These are phyloP conservation scores for Juglanconis oblonga DNA, from an alignment of 2,329 filamentous ascomycete genomes.

Conservation along the genomic window DNA sequence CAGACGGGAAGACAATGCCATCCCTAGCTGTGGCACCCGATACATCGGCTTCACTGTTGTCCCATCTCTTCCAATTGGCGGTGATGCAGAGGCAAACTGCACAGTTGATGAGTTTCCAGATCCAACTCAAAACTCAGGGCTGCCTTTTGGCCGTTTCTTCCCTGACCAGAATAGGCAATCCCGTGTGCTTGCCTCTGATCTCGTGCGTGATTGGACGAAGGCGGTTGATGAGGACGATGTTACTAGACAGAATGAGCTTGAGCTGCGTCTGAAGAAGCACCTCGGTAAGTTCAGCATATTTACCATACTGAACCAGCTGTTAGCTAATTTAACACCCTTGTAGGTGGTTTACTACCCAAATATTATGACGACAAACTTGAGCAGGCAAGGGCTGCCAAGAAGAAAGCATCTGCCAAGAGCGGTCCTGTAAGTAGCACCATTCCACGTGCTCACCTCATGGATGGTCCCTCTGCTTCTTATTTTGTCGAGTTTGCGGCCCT, in stretches of 20 bases:
- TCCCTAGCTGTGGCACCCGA: slow-evolving; percentile 3
- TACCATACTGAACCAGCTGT: not conserved
- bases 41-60: slow-evolving; percentile 4
- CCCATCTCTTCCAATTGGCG: not conserved
- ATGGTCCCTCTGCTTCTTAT: too few relatives aligned
- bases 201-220: slow-evolving; percentile 14
- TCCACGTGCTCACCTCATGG: too few relatives aligned
- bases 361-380: slow-evolving; percentile 8
- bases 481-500: too few relatives aligned
- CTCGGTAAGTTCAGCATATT: slow-evolving; percentile 1
- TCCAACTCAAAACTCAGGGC: slow-evolving; percentile 4
- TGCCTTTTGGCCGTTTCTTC: slow-evolving; percentile 1
- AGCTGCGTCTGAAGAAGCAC: slow-evolving; percentile 10
- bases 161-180: not conserved
- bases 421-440: slow-evolving; percentile 7
- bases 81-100: not conserved
- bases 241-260: slow-evolving; percentile 11
- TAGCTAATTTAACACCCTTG: not conserved
- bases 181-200: slow-evolving; percentile 2
- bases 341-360: slow-evolving; percentile 7
- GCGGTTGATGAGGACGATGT: slow-evolving; percentile 9
- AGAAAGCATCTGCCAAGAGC: slow-evolving; percentile 12
- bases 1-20: slow-evolving; percentile 10
- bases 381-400: slow-evolving; percentile 11
- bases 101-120: slow-evolving; percentile 13